phyloP scores from a whole-genome alignment of 352 stramenopile species.

The Pythium vanterpoolii region DNA sequence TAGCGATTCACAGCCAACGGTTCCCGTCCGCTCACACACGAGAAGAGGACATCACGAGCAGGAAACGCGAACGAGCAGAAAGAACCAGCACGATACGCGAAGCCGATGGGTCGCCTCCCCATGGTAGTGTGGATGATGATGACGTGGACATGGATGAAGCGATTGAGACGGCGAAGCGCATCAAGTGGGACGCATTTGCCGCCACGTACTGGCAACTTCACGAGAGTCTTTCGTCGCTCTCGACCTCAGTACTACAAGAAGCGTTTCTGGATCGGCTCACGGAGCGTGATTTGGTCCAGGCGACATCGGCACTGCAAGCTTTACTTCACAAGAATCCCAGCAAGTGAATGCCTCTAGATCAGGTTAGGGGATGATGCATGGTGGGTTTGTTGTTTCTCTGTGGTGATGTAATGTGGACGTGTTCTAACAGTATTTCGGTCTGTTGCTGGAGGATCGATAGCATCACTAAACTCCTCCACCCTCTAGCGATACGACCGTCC shows the following conservation, averaged over 20 bases:
- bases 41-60: background rate
- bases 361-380: no score
- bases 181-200: conserved; percentile 22
- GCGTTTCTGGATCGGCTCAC: conserved; percentile 30
- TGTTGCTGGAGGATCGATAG: no score
- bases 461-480: background rate
- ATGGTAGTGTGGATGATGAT: background rate
- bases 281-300: conserved; percentile 45
- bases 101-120: background rate
- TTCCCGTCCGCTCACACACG: background rate
- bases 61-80: conserved; percentile 1
- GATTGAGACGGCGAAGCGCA: conserved; percentile 18
- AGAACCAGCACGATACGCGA: background rate
- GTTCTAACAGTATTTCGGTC: no score
- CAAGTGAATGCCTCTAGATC: no score
- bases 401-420: no score
- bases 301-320: conserved; percentile 38
- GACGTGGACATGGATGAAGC: conserved; percentile 17
- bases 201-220: conserved; percentile 41
- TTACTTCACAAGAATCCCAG: conserved; percentile 26
- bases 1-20: background rate
- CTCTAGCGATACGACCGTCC: conserved; percentile 70
- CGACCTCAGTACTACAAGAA: conserved; percentile 25
- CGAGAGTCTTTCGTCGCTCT: conserved; percentile 30
- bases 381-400: no score